Base-by-base conservation (phyloP, 306 rosid species). In the Citrullus amarus region DNA sequence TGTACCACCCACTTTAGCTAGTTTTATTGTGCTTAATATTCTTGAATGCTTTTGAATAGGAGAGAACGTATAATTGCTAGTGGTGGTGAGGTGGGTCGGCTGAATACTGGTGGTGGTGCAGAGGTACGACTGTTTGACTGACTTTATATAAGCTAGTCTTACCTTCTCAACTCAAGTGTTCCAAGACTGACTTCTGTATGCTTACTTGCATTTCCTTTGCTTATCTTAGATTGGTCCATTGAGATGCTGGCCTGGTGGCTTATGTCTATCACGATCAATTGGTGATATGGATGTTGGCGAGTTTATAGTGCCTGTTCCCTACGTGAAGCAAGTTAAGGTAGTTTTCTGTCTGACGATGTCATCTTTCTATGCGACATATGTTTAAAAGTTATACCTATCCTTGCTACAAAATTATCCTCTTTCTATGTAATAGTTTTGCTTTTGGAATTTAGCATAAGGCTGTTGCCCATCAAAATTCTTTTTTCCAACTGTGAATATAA, bases 201-300 rank as follows among this genome's bases (percentile, higher is more conserved):
- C 38, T 50, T 63, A 63, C 43, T 79, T 18, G 63, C 43, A 2
- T 63, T 53, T 17, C 53, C 15, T 76, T 74, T 77, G 13, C 51
- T 72, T 81, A 56, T 54, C n/a, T 74, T 78, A 93, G 97, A 85
- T 96, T 76, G 99, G 99, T 81, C 99, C 99, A 48, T 87, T 96
- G 89, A 89, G 99, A 88, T 96, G 99, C 86, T 96, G 99, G 99
- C 99, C 99, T 3, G 99, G 99, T 81, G 99, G 99, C 72, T 83
- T 96, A 93, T 96, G 99, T 81, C 94, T 96, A 70, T 96, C 99
- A 66, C 90, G 99, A 77, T 92, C 98, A 43, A 87, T 96, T 79
- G 99, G 99, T 58, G 99, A 96, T 85, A 82, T 90, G 97, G 99
- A 96, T 79, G 87, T 96, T 56, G 99, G 99, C 60, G 97, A 91